These are phyloP conservation scores for Curvularia lunata DNA, from an alignment of 2,329 filamentous ascomycete species.

Conservation along the genomic window DNA sequence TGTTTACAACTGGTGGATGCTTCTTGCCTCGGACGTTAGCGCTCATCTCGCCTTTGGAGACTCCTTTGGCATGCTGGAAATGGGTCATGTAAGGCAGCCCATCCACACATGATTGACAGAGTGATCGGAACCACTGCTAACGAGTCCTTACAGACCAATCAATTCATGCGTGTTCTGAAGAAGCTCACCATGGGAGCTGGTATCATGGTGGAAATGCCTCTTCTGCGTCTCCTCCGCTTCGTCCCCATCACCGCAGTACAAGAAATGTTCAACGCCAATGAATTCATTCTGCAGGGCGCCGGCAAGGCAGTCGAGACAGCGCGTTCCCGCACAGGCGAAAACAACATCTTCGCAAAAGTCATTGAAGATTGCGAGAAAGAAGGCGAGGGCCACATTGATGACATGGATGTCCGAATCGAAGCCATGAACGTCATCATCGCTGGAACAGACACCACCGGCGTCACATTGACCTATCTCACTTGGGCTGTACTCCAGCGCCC, in stretches of 20 bases:
- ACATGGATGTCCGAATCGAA: slow-evolving; percentile 43
- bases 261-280: slow-evolving; percentile 46
- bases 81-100: slow-evolving; percentile 38
- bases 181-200: slow-evolving; percentile 45
- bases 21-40: slow-evolving; percentile 50
- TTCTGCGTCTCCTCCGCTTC: slow-evolving; percentile 43
- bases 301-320: slow-evolving; percentile 42
- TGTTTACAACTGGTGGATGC: slow-evolving; percentile 47
- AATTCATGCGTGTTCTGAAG: slow-evolving; percentile 48
- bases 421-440: slow-evolving; percentile 46
- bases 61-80: slow-evolving; percentile 49
- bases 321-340: slow-evolving; percentile 36
- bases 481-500: slow-evolving; percentile 41
- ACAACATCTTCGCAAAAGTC: slow-evolving; percentile 45
- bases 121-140: too few relatives aligned
- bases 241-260: slow-evolving; percentile 39
- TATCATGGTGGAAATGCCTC: slow-evolving; percentile 47
- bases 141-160: slow-evolving; percentile 30
- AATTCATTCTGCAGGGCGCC: slow-evolving; percentile 41
- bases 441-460: slow-evolving; percentile 45
- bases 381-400: slow-evolving; percentile 37
- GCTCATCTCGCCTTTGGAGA: slow-evolving; percentile 50
- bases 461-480: slow-evolving; percentile 44
- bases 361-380: slow-evolving; percentile 42
- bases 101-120: not conserved